A percentile compares a stretch with the other conserved stretches of the same genome.
phyloP scores from a whole-genome alignment of 2,329 filamentous ascomycete genomes.

The Tolypocladium endophyticum region DNA sequence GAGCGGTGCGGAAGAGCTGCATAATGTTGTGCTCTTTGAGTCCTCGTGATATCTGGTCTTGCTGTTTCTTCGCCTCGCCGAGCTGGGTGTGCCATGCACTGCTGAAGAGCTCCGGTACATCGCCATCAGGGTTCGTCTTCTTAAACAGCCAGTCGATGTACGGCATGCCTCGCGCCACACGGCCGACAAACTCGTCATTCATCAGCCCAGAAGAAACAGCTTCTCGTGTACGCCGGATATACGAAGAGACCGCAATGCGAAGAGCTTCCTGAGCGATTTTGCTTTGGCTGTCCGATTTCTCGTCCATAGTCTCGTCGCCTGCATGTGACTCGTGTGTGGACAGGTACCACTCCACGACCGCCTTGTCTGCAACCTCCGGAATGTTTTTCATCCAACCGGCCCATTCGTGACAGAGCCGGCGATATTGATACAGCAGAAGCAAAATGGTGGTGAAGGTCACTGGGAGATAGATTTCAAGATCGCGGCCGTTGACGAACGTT shows the following conservation, averaged over 20 bases:
- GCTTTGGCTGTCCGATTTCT: constrained; percentile 1
- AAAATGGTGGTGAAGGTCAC: constrained; percentile 42
- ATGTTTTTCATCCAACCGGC: constrained; percentile 45
- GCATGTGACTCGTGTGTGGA: constrained; percentile 11
- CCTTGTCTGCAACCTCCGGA: constrained; percentile 35
- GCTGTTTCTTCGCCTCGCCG: constrained; percentile 20
- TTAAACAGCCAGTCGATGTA: constrained; percentile 24
- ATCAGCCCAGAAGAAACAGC: background rate
- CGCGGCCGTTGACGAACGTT: constrained; percentile 37
- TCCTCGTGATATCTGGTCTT: constrained; percentile 21
- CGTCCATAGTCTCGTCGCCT: constrained; percentile 7
- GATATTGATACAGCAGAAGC: constrained; percentile 39
- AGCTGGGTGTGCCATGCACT: constrained; percentile 24
- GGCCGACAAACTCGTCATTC: constrained; percentile 5
- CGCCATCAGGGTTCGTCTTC: constrained; percentile 16
- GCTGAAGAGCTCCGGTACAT: constrained; percentile 18
- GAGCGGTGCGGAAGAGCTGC: constrained; percentile 23
- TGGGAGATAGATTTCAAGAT: constrained; percentile 44
- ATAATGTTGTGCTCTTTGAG: constrained; percentile 28
- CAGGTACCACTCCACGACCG: constrained; percentile 38
- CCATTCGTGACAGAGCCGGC: constrained; percentile 46
- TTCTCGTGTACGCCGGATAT: constrained; percentile 5
- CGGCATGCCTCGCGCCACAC: constrained; percentile 17
- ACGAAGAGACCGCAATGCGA: constrained; percentile 22
- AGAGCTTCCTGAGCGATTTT: constrained; percentile 17